A percentile compares a stretch with the other conserved stretches of the same genome.
These are phyloP conservation scores for Lagenidium sp. DNA, from an alignment of 352 stramenopile genomes.

Conservation along the genomic window DNA sequence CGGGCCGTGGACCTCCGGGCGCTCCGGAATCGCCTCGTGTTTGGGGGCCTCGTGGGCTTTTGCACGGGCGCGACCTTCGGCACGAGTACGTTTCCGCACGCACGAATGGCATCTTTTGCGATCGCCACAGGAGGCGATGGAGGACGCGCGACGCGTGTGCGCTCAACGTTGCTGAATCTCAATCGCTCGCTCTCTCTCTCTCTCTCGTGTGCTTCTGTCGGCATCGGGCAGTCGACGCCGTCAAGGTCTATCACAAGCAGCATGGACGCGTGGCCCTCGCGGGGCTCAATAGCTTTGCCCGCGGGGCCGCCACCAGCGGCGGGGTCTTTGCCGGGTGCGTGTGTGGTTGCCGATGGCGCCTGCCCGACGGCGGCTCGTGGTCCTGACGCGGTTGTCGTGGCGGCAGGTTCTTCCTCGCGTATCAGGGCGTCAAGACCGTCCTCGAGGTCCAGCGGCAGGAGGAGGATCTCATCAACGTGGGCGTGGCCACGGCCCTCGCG, in stretches of 20 bases:
- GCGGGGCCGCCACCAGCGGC: constrained; percentile 45
- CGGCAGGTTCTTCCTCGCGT: constrained; percentile 65
- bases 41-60: constrained; percentile 70
- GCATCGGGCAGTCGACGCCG: constrained; percentile 38
- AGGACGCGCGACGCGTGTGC: neutral
- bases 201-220: constrained; percentile 1
- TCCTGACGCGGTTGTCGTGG: neutral
- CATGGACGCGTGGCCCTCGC: constrained; percentile 35
- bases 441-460: constrained; percentile 44
- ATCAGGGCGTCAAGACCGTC: constrained; percentile 67
- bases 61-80: constrained; percentile 71
- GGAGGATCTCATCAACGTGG: constrained; percentile 50
- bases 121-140: too few species aligned
- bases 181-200: neutral
- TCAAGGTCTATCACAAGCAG: constrained; percentile 52
- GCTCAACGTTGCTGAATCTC: neutral
- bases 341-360: neutral
- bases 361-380: too few species aligned
- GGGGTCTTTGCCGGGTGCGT: constrained; percentile 45
- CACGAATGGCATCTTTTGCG: too few species aligned
- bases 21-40: constrained; percentile 66
- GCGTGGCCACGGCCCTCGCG: constrained; percentile 36
- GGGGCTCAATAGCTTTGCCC: constrained; percentile 30
- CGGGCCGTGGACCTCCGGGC: constrained; percentile 30
- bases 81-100: constrained; percentile 31